These are phyloP conservation scores for Barnettozyma siamensis DNA, from an alignment of 805 yeast species.

Conservation along the genomic window DNA sequence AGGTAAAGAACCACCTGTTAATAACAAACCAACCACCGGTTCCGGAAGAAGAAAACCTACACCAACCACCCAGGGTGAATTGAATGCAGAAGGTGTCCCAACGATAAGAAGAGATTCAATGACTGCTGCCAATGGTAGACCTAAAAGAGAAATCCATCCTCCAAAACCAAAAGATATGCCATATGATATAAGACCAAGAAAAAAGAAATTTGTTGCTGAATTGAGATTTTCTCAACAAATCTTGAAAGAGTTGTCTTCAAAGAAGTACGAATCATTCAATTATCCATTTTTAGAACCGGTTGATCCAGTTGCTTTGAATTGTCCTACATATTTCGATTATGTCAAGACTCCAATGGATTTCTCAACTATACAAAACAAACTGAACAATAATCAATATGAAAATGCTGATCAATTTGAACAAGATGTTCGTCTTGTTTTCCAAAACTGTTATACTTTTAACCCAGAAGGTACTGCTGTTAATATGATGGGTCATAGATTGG, in stretches of 20 bases:
- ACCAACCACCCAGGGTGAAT: conserved; percentile 27
- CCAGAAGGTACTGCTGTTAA: conserved; percentile 97
- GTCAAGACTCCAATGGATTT: conserved; percentile 95
- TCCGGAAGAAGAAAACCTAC: conserved; percentile 20
- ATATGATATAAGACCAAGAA: conserved; percentile 83
- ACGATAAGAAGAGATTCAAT: conserved; percentile 69
- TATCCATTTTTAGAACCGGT: conserved; percentile 93
- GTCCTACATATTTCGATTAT: conserved; percentile 83
- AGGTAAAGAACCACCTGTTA: conserved; percentile 39
- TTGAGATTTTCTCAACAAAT: conserved; percentile 79
- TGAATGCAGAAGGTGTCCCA: conserved; percentile 46
- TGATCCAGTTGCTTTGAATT: conserved; percentile 88
- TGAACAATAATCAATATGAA: conserved; percentile 82
- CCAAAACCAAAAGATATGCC: conserved; percentile 93
- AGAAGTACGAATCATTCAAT: conserved; percentile 77
- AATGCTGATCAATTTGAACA: conserved; percentile 81
- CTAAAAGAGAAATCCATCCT: conserved; percentile 94
- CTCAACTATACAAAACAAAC: conserved; percentile 73
- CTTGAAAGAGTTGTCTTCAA: conserved; percentile 72
- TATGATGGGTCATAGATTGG: conserved; percentile 89
- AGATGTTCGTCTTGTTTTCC: conserved; percentile 78
- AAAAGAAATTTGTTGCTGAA: conserved; percentile 87
- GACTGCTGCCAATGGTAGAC: conserved; percentile 64
- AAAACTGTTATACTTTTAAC: conserved; percentile 86
- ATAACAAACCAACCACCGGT: conserved; percentile 4